Evolutionary conservation across 2,329 filamentous ascomycete genomes (phyloP), one percentile per base, ranked within the genome.

Genomic region (Trichoderma citrinoviride): DNA sequence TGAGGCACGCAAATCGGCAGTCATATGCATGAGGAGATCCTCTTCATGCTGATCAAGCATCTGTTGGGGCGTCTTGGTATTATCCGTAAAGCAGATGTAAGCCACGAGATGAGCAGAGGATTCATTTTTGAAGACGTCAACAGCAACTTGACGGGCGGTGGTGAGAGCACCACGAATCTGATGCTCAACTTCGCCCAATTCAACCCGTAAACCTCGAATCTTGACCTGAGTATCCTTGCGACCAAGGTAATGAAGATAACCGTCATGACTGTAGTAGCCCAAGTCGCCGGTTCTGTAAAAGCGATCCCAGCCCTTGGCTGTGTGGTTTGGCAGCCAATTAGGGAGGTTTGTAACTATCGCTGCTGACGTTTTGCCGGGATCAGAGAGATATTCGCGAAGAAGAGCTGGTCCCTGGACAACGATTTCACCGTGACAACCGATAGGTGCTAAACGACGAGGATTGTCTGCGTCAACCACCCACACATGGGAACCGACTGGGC

Each of bases 201-300:
- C 61, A 14, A 64, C 25, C 41, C 61, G 61, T 7, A 47, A 54
- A 7, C 61, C 61, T 33, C 61, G 52, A 27, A 64, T 64, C n/a
- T 64, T 64, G 12, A 64, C 53, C 14, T 64, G 61, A 2, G 61
- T 41, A 29, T 64, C 61, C 7, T 40, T 64, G 7, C 61, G 52
- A 10, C 61, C 14, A 23, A 47, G 17, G 7, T 21, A 64, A 23
- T 47, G 40, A 15, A 64, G 40, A 14, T 55, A 47, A 0, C 61
- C 52, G 4, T 64, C 52, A 2, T 19, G 40, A 8, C 33, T 52
- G n/a, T 47, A 57, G 23, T 44, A 52, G 3, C 43, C 57, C 54
- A 65, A 3, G 46, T 65, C 50, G n/a, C 63, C 56, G 19, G 66
- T 65, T 19, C 49, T 52, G 25, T 67, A 67, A 27, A 67, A 63